A percentile compares a stretch with the other conserved stretches of the same genome.
phyloP scores from a whole-genome alignment of 2,329 filamentous ascomycete genomes.

The Fusarium decemcellulare region DNA sequence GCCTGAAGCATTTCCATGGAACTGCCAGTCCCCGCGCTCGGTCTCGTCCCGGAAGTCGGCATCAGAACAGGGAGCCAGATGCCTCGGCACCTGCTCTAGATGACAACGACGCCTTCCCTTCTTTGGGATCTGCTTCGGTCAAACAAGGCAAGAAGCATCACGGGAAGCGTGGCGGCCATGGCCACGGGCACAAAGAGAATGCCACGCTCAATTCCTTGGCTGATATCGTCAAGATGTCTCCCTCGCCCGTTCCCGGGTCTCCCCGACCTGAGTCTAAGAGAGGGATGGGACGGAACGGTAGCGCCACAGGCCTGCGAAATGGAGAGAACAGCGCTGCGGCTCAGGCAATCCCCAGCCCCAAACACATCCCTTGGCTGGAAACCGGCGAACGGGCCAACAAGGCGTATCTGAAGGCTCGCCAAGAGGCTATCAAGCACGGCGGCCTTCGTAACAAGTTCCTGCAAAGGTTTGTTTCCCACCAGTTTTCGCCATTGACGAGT shows the following conservation, averaged over 20 bases:
- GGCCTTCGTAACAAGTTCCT: slow-evolving; percentile 97
- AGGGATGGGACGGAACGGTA: slow-evolving; percentile 71
- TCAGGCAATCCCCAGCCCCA: slow-evolving; percentile 87
- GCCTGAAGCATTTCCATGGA: slow-evolving; percentile 74
- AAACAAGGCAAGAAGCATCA: slow-evolving; percentile 93
- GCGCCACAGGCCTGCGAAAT: slow-evolving; percentile 73
- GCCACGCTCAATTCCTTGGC: slow-evolving; percentile 83
- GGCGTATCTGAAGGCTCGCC: slow-evolving; percentile 93
- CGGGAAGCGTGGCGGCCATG: slow-evolving; percentile 89
- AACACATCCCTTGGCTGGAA: slow-evolving; percentile 96
- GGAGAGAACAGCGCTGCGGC: slow-evolving; percentile 86
- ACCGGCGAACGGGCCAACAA: slow-evolving; percentile 93
- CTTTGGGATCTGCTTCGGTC: slow-evolving; percentile 80
- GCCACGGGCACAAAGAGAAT: slow-evolving; percentile 78
- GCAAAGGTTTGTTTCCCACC: slow-evolving; percentile 76
- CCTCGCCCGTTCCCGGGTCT: slow-evolving; percentile 79
- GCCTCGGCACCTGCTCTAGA: slow-evolving; percentile 84
- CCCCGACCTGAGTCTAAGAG: slow-evolving; percentile 73
- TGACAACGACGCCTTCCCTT: slow-evolving; percentile 96
- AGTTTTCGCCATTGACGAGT: background rate
- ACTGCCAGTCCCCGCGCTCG: slow-evolving; percentile 77
- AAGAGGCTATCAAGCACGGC: slow-evolving; percentile 97
- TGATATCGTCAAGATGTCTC: slow-evolving; percentile 95
- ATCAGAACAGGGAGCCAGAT: slow-evolving; percentile 71
- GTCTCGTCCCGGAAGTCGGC: slow-evolving; percentile 88